Evolutionary conservation across 148 eudicot species (phyloP).

Genomic region (Pharnaceum exiguum): DNA sequence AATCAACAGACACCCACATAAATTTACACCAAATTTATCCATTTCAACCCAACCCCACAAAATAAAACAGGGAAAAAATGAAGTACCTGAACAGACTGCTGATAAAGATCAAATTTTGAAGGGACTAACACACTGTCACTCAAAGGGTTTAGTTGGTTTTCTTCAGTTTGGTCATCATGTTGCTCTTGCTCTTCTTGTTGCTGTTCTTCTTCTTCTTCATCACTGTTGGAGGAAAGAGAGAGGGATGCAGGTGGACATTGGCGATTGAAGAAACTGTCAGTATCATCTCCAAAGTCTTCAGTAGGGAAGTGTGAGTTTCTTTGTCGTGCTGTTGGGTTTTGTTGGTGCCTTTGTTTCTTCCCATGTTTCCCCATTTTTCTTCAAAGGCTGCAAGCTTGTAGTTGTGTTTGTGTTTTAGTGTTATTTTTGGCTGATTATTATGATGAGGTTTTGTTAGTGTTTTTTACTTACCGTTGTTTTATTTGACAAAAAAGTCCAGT

Average conservation of each 20-base stretch:
- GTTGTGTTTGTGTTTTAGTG: conserved; percentile 3
- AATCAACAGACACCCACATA: not conserved
- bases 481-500: no score
- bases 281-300: conserved; percentile 28
- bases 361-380: conserved; percentile 72
- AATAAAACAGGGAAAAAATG: not conserved
- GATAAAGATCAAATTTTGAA: conserved; percentile 85
- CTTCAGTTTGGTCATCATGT: conserved; percentile 17
- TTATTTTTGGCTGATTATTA: not conserved
- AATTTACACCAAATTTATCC: not conserved
- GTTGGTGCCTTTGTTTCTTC: conserved; percentile 57
- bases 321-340: conserved; percentile 31
- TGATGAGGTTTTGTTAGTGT: no score
- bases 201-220: conserved; percentile 27
- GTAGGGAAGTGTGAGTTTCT: conserved; percentile 32
- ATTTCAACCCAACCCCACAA: not conserved
- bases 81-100: conserved; percentile 92
- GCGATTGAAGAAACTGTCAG: conserved; percentile 9
- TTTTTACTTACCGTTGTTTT: no score
- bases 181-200: conserved; percentile 29
- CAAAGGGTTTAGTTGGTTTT: conserved; percentile 9
- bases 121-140: conserved; percentile 27
- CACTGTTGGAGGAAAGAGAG: conserved; percentile 23
- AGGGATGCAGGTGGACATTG: conserved; percentile 21
- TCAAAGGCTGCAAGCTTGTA: not conserved